Evolutionary conservation across 306 rosid genomes (phyloP).

Genomic region (Cucurbita maxima): DNA sequence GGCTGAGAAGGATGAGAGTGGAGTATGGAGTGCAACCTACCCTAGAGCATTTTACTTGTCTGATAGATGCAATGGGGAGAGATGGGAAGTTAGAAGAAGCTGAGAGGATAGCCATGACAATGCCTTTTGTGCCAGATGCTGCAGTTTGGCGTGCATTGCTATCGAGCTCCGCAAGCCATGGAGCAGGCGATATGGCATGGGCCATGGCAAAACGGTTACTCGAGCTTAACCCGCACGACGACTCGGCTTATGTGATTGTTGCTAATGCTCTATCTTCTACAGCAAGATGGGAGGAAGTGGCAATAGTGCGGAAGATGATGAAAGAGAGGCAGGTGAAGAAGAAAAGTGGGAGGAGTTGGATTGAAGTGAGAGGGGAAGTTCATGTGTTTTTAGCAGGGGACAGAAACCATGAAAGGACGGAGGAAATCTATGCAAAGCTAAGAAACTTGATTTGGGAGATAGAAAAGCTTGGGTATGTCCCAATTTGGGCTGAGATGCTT

Average conservation of each 20-base stretch:
- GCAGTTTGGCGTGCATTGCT: slow-evolving; percentile 86
- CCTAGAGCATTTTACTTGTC: slow-evolving; percentile 77
- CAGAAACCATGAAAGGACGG: slow-evolving; percentile 43
- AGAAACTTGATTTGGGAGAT: slow-evolving; percentile 44
- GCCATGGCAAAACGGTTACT: slow-evolving; percentile 43
- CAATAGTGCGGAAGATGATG: slow-evolving; percentile 59
- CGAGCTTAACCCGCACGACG: slow-evolving; percentile 56
- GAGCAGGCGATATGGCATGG: slow-evolving; percentile 47
- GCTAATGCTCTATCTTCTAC: slow-evolving; percentile 52
- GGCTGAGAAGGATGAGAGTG: slow-evolving; percentile 51
- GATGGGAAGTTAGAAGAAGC: slow-evolving; percentile 53
- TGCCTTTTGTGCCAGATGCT: slow-evolving; percentile 64
- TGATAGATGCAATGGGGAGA: slow-evolving; percentile 66
- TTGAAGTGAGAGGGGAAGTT: slow-evolving; percentile 63
- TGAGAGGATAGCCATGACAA: slow-evolving; percentile 41
- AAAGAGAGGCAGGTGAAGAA: slow-evolving; percentile 54
- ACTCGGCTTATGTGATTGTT: slow-evolving; percentile 58
- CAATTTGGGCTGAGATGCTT: slow-evolving; percentile 52
- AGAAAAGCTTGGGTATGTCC: slow-evolving; percentile 57
- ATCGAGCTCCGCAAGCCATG: slow-evolving; percentile 46
- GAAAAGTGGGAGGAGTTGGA: slow-evolving; percentile 80
- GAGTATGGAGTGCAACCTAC: slow-evolving; percentile 49
- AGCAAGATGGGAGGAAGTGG: slow-evolving; percentile 81
- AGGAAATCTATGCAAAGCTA: slow-evolving; percentile 43
- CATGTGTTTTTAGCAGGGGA: slow-evolving; percentile 74